Evolutionary conservation across 192 early-diverging fungal species (phyloP).

Genomic region (Backusella tarrabulga): DNA sequence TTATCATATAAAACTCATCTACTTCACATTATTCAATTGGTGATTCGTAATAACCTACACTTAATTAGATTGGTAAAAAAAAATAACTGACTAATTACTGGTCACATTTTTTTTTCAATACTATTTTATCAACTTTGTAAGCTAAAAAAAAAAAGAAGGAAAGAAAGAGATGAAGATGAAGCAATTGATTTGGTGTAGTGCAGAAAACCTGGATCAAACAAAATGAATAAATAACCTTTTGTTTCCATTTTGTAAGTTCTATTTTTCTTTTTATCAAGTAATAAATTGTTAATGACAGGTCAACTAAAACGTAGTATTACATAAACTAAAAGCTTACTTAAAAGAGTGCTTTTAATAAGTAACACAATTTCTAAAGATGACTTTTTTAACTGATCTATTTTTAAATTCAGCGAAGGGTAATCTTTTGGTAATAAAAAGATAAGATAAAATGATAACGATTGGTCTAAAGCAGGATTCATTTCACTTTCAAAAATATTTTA

Average conservation of each 20-base stretch:
- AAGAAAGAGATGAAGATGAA: background rate
- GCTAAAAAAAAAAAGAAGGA: background rate
- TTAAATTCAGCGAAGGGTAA: background rate
- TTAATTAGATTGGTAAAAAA: background rate
- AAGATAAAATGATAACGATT: slow-evolving; percentile 5
- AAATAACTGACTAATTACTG: background rate
- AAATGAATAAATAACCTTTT: background rate
- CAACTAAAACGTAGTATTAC: background rate
- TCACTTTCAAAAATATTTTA: background rate
- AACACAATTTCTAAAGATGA: background rate
- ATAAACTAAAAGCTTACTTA: background rate
- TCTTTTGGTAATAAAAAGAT: background rate
- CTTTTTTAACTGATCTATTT: background rate
- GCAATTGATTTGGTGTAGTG: too few species aligned
- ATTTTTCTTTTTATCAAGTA: background rate
- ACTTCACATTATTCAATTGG: background rate
- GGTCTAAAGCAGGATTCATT: background rate
- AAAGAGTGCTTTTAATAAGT: background rate
- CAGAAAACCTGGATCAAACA: too few species aligned
- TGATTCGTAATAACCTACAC: background rate
- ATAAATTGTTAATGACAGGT: background rate
- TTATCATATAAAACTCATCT: background rate
- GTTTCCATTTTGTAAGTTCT: background rate
- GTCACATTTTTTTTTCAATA: background rate
- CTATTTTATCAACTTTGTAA: background rate